A percentile compares a stretch with the other conserved stretches of the same genome.
These are phyloP conservation scores for Saccharomycopsis schoenii DNA, from an alignment of 805 yeast species.

Conservation along the genomic window DNA sequence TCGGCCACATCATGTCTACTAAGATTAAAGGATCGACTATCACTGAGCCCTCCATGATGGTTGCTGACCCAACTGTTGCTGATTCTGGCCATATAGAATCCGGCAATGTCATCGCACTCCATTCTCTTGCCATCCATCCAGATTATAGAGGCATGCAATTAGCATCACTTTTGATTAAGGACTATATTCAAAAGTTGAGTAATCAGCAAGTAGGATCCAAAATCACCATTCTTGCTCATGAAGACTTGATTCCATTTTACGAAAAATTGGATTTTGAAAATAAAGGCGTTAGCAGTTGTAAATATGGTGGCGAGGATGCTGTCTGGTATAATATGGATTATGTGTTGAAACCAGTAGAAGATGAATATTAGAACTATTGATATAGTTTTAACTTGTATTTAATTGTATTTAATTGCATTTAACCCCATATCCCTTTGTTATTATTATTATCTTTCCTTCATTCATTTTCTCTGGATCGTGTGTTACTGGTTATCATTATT, in stretches of 20 bases:
- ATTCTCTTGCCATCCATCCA: constrained; percentile 69
- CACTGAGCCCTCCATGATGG: constrained; percentile 49
- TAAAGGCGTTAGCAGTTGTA: constrained; percentile 52
- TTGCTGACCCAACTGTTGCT: constrained; percentile 31
- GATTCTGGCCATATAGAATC: constrained; percentile 60
- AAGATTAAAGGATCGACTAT: constrained; percentile 45
- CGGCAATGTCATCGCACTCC: constrained; percentile 69
- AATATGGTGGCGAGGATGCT: constrained; percentile 39
- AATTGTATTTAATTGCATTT: background rate
- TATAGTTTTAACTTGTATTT: too few relatives aligned
- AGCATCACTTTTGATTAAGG: constrained; percentile 76
- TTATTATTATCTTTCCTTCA: too few relatives aligned
- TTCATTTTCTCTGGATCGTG: background rate
- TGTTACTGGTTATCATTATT: too few relatives aligned
- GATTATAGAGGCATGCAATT: constrained; percentile 72
- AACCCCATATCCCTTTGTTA: background rate
- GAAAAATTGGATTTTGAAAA: constrained; percentile 71
- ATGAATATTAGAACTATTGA: constrained; percentile 25
- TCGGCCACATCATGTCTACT: constrained; percentile 77
- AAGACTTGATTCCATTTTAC: constrained; percentile 63
- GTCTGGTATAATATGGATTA: constrained; percentile 51
- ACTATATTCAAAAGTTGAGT: constrained; percentile 80
- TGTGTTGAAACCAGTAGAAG: constrained; percentile 34
- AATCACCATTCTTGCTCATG: constrained; percentile 65
- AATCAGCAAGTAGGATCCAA: constrained; percentile 80